A percentile compares a stretch with the other conserved stretches of the same genome.
These are phyloP conservation scores for Lomentospora prolificans DNA, from an alignment of 2,329 filamentous ascomycete species.

Conservation along the genomic window DNA sequence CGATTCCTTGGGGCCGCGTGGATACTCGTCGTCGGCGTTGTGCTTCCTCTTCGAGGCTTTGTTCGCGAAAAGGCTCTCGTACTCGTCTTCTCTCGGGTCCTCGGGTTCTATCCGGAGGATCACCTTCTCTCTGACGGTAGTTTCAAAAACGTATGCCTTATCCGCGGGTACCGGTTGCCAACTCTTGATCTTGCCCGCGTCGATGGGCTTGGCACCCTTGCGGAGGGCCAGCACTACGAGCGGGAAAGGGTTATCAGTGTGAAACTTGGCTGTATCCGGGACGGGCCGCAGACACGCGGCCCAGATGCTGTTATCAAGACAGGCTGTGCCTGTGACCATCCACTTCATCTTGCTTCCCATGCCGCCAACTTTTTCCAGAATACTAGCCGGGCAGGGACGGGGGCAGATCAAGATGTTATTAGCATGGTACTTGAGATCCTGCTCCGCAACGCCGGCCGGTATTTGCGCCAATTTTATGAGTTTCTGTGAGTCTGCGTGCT, in stretches of 20 bases:
- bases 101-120: slow-evolving; percentile 73
- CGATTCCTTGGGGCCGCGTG: slow-evolving; percentile 1
- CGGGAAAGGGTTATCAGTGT: slow-evolving; percentile 71
- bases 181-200: slow-evolving; percentile 70
- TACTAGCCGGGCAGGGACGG: slow-evolving; percentile 58
- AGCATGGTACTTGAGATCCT: slow-evolving; percentile 70
- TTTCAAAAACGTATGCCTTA: slow-evolving; percentile 68
- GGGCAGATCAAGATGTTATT: slow-evolving; percentile 89
- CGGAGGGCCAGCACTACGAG: slow-evolving; percentile 75
- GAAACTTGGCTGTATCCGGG: slow-evolving; percentile 53
- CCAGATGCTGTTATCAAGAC: slow-evolving; percentile 75
- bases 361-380: slow-evolving; percentile 77
- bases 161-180: slow-evolving; percentile 71
- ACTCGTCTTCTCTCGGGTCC: slow-evolving; percentile 48
- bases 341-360: slow-evolving; percentile 76
- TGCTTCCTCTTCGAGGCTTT: slow-evolving; percentile 54
- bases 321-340: slow-evolving; percentile 69
- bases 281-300: slow-evolving; percentile 71
- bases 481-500: slow-evolving; percentile 58
- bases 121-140: slow-evolving; percentile 77
- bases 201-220: slow-evolving; percentile 64
- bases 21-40: slow-evolving; percentile 31
- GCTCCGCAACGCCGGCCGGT: slow-evolving; percentile 50
- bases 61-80: slow-evolving; percentile 52
- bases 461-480: slow-evolving; percentile 62